These are phyloP conservation scores for Madurella mycetomatis DNA, from an alignment of 2,329 filamentous ascomycete genomes.

Conservation along the genomic window DNA sequence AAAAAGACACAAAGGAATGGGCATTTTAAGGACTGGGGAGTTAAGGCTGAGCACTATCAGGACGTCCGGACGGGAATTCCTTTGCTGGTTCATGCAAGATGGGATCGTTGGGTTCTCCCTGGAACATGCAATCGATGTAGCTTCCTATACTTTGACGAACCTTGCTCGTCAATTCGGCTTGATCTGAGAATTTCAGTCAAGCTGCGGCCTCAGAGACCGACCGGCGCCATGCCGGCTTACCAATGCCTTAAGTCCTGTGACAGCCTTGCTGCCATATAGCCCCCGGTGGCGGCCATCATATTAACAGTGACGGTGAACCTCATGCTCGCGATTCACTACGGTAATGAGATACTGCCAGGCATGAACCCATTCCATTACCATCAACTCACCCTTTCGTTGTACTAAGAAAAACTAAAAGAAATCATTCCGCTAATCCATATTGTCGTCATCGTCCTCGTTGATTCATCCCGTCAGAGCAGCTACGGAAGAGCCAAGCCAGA, in stretches of 20 bases:
- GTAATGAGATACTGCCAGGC: neutral
- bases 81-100: constrained; percentile 20
- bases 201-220: constrained; percentile 71
- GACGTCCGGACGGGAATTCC: constrained; percentile 11
- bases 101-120: constrained; percentile 23
- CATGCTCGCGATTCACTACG: neutral
- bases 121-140: constrained; percentile 36
- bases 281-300: neutral
- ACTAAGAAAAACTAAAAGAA: neutral
- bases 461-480: neutral
- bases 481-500: too few relatives aligned
- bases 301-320: neutral
- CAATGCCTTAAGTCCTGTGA: constrained; percentile 20
- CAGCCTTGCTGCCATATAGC: neutral
- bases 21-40: constrained; percentile 27
- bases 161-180: constrained; percentile 48
- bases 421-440: neutral
- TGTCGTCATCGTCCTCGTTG: neutral
- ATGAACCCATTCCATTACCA: neutral
- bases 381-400: neutral
- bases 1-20: constrained; percentile 23
- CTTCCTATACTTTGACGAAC: constrained; percentile 38
- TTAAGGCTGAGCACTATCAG: constrained; percentile 17
- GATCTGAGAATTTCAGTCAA: constrained; percentile 52
- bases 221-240: constrained; percentile 64